A percentile compares a stretch with the other conserved stretches of the same genome.
These are phyloP conservation scores for Westerdykella ornata DNA, from an alignment of 2,329 filamentous ascomycete genomes.

Conservation along the genomic window DNA sequence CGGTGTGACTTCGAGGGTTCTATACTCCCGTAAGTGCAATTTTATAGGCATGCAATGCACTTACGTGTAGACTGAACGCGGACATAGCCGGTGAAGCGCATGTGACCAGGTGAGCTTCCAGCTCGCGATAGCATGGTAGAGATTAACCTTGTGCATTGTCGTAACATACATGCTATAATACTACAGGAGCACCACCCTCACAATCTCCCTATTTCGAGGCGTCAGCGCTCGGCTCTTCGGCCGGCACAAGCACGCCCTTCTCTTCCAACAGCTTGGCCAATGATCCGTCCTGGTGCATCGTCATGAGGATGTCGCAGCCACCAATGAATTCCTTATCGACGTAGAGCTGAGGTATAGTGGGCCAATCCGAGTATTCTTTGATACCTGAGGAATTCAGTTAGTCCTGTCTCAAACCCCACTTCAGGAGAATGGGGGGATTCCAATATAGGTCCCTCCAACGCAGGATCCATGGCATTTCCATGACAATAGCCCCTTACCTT, in stretches of 20 bases:
- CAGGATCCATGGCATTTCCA: no score
- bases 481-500: constrained; percentile 48
- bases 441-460: no score
- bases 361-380: constrained; percentile 99
- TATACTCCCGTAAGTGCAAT: no score
- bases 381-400: constrained; percentile 56
- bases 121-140: no score
- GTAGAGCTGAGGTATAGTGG: constrained; percentile 95
- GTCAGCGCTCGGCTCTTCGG: constrained; percentile 34
- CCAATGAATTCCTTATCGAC: constrained; percentile 93
- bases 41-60: background rate
- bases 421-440: no score
- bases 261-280: constrained; percentile 86
- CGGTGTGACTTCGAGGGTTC: no score
- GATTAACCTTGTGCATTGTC: no score
- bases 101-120: no score
- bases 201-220: constrained; percentile 14
- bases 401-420: background rate
- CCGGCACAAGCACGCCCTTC: constrained; percentile 75
- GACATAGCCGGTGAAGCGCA: background rate
- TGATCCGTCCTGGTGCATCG: constrained; percentile 95
- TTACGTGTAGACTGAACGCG: background rate
- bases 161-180: no score
- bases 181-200: no score
- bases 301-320: constrained; percentile 93